phyloP scores from a whole-genome alignment of 2,329 filamentous ascomycete species.

The Ophiognomonia clavigignenti-juglandacearum region DNA sequence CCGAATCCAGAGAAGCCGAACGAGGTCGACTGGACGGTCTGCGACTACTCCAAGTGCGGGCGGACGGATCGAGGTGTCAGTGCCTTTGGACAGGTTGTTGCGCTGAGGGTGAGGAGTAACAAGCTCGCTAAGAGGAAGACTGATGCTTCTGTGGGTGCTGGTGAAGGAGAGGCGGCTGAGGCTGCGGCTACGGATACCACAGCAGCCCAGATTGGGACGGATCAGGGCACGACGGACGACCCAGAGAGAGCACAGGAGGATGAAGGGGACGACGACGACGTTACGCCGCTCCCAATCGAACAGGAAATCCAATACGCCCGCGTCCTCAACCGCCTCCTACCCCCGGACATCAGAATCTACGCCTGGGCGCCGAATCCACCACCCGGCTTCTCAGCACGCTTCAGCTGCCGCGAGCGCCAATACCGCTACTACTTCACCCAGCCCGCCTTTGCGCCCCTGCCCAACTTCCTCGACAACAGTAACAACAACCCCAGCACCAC shows the following conservation, averaged over 20 bases:
- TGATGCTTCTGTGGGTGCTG: slow-evolving; percentile 18
- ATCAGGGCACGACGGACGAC: slow-evolving; percentile 12
- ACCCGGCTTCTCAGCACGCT: slow-evolving; percentile 78
- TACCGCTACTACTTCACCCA: slow-evolving; percentile 99
- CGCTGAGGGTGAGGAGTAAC: slow-evolving; percentile 75
- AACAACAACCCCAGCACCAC: background rate
- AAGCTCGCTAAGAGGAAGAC: slow-evolving; percentile 47
- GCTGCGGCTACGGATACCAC: no score
- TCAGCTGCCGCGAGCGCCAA: slow-evolving; percentile 84
- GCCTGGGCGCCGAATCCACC: slow-evolving; percentile 90
- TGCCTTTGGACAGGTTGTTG: slow-evolving; percentile 94
- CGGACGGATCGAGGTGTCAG: slow-evolving; percentile 91
- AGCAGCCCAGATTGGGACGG: no score
- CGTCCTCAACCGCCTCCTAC: slow-evolving; percentile 81
- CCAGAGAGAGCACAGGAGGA: no score
- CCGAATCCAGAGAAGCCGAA: slow-evolving; percentile 57
- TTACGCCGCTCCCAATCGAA: slow-evolving; percentile 58
- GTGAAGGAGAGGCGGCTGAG: slow-evolving; percentile 1
- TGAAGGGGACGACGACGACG: slow-evolving; percentile 24
- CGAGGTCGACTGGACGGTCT: slow-evolving; percentile 72
- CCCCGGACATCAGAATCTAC: slow-evolving; percentile 81
- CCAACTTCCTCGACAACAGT: slow-evolving; percentile 41
- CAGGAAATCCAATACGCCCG: slow-evolving; percentile 84
- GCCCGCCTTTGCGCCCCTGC: slow-evolving; percentile 72
- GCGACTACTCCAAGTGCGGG: slow-evolving; percentile 92